Percentiles rank a stretch among this genome's conserved stretches.
Evolutionary conservation across 2,329 filamentous ascomycete genomes (phyloP).

Genomic region (Xylariaceae sp.): DNA sequence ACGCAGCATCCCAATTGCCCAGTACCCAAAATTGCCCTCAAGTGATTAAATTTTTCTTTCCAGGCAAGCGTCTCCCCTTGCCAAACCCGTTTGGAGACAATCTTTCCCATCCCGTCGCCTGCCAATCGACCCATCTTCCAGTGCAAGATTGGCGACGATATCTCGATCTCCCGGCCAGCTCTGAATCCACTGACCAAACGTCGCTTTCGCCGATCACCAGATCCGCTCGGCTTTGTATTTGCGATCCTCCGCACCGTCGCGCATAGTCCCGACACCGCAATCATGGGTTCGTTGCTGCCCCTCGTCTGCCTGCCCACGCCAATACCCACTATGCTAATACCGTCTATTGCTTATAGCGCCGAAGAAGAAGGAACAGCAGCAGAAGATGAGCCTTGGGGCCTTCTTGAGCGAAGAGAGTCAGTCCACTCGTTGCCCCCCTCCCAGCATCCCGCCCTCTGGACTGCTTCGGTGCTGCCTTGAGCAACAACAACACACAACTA

Average conservation of each 20-base stretch:
- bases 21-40: constrained; percentile 25
- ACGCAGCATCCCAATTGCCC: constrained; percentile 25
- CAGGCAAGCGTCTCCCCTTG: constrained; percentile 30
- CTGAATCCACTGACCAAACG: neutral
- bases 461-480: too few species aligned
- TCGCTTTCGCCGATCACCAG: neutral
- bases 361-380: constrained; percentile 79
- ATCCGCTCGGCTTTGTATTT: constrained; percentile 19
- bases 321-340: constrained; percentile 43
- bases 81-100: constrained; percentile 24
- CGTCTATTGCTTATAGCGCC: constrained; percentile 59
- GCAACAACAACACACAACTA: constrained; percentile 19
- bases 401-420: constrained; percentile 90
- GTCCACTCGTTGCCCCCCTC: constrained; percentile 37
- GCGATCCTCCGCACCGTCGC: constrained; percentile 26
- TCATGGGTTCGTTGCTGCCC: constrained; percentile 51
- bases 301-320: constrained; percentile 13
- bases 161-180: neutral
- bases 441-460: neutral
- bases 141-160: constrained; percentile 19
- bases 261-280: constrained; percentile 48
- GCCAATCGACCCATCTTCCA: constrained; percentile 24
- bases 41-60: constrained; percentile 29
- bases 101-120: constrained; percentile 22
- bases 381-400: constrained; percentile 97